A percentile compares a stretch with the other conserved stretches of the same genome.
These are phyloP conservation scores for Forsythia suspensa DNA, from an alignment of 257 asterid species.

Conservation along the genomic window DNA sequence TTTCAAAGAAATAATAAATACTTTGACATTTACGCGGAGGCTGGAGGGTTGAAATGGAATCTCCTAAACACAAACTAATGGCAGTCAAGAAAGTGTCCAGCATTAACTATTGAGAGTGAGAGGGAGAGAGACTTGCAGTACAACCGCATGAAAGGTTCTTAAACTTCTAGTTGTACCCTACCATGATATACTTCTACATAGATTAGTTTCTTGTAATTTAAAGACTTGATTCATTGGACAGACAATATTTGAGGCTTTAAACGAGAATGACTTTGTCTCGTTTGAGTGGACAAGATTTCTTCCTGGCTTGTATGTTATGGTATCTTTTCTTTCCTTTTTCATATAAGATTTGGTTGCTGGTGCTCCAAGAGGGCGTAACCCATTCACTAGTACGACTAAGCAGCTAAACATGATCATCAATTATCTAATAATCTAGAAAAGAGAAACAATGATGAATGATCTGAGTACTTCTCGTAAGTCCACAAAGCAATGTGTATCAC, in stretches of 20 bases:
- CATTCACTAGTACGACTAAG: background rate
- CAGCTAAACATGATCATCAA: background rate
- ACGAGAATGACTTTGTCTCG: background rate
- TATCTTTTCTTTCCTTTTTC: background rate
- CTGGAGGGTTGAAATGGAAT: background rate
- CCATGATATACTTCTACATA: background rate
- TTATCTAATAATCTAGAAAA: conserved; percentile 5
- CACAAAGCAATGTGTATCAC: background rate
- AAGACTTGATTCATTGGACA: background rate
- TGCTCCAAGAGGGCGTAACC: background rate
- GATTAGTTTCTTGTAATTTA: background rate
- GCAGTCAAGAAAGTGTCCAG: conserved; percentile 2
- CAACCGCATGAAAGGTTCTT: conserved; percentile 3
- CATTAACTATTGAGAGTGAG: background rate
- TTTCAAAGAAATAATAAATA: background rate
- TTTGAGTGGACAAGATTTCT: conserved; percentile 2
- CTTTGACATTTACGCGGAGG: background rate
- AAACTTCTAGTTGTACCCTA: background rate
- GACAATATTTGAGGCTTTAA: background rate
- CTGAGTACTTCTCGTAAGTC: background rate
- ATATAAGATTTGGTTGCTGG: background rate
- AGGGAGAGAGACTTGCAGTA: background rate
- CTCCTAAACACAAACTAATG: background rate
- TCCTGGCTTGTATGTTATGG: background rate
- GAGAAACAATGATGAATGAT: background rate